These are phyloP conservation scores for Wallacemonas collosoma DNA, from an alignment of 208 protist genomes.

Conservation along the genomic window DNA sequence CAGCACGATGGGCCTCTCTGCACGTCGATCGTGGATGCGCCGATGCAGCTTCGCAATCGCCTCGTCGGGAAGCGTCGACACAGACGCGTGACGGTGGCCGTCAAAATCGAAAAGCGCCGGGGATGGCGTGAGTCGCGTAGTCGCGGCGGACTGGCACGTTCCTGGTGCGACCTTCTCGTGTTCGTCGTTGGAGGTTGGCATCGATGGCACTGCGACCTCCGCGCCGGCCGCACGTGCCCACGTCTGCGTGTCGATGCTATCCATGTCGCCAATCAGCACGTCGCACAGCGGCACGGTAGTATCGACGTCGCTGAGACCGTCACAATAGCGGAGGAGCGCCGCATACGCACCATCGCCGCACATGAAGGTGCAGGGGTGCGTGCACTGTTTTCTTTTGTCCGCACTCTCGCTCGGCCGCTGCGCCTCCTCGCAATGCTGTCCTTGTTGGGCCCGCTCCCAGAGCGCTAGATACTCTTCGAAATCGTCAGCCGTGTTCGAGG, in stretches of 20 bases:
- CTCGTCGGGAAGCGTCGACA: neutral
- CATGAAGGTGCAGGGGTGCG: constrained; percentile 52
- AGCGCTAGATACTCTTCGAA: constrained; percentile 62
- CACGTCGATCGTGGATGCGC: constrained; percentile 2
- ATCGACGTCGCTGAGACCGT: constrained; percentile 37
- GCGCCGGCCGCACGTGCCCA: neutral
- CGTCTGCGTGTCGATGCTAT: constrained; percentile 23
- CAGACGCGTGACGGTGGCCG: neutral
- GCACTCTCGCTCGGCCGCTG: too few species aligned
- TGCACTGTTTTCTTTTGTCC: neutral
- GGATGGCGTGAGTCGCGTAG: neutral
- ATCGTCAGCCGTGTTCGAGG: constrained; percentile 40
- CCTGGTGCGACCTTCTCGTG: neutral
- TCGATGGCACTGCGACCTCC: neutral
- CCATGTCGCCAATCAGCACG: constrained; percentile 55
- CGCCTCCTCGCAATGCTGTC: too few species aligned
- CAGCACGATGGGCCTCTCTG: constrained; percentile 31
- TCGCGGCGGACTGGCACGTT: neutral
- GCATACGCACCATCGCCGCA: constrained; percentile 74
- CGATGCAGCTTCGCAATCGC: neutral
- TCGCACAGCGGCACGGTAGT: constrained; percentile 33
- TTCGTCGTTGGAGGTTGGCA: neutral
- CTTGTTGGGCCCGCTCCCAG: constrained; percentile 3
- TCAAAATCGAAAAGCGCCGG: neutral
- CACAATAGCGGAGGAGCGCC: constrained; percentile 40